Base-by-base conservation (phyloP, 352 stramenopile species). In the Phytophthora uliginosa region DNA sequence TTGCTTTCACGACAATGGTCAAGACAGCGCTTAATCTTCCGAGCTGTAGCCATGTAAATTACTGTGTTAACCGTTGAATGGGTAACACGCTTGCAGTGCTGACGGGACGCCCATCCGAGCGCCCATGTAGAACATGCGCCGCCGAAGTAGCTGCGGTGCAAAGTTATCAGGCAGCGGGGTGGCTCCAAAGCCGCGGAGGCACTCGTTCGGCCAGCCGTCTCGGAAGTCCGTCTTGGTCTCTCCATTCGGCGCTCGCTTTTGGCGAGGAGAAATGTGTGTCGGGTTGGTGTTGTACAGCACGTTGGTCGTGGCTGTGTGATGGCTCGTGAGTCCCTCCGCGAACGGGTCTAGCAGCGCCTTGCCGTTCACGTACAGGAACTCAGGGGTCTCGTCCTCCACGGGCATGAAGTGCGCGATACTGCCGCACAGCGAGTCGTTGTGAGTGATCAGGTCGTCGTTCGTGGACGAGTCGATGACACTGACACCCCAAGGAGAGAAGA, bases 281-380 rank as follows among this genome's bases (percentile, higher is more conserved):
- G 81, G 77, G 57, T 84, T 83, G n/a, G 77, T 78, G 61, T 88
- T 88, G 68, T 82, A 86, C 50, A 81, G 65, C 55, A 85, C 66
- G 20, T 85, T 77, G 50, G 70, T 71, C 55, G 62, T 71, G 34
- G 68, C 61, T 36, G 58, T 71, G 36, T 70, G 63, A n/a, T 77
- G 69, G 34, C 47, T 70, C 1, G 52, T 63, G 8, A 75, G 28
- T 52, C 69, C 63, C 33, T 77, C 63, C 6, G 74, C 64, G 34
- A 82, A 74, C 20, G 81, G 65, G 26, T 77, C 67, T 36, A 86
- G 55, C 20, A 86, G 47, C 9, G 76, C 71, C 48, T 89, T 85
- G 20, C 79, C 84, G 33, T 90, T 90, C 3, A 91, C 69, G 58
- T 91, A 91, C 13, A 91, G 53, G 8, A 90, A 76, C 59, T 88